A percentile compares a stretch with the other conserved stretches of the same genome.
These are phyloP conservation scores for Cucurbita argyrosperma DNA, from an alignment of 306 rosid species.

Conservation along the genomic window DNA sequence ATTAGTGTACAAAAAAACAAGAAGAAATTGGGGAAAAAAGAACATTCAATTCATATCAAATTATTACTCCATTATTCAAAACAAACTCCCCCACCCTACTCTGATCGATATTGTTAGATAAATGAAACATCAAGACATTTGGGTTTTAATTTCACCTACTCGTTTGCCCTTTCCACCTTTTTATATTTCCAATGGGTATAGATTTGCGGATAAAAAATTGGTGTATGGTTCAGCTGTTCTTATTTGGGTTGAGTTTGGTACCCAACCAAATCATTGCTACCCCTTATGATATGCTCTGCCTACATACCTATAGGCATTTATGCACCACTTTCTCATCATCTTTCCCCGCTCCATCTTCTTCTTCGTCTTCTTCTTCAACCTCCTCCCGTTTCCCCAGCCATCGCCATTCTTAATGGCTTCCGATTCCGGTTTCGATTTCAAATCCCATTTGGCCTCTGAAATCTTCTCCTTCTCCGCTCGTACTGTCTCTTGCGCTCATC, in stretches of 20 bases:
- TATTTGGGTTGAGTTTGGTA: not conserved
- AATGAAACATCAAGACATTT: not conserved
- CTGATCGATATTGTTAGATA: not conserved
- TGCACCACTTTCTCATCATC: not conserved
- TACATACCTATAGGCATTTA: not conserved
- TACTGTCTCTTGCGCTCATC: conserved; percentile 41
- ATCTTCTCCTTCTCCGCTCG: conserved; percentile 55
- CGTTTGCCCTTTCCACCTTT: not conserved
- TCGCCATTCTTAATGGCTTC: conserved; percentile 17
- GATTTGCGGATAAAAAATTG: not conserved
- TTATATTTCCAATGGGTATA: not conserved
- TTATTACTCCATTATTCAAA: not conserved
- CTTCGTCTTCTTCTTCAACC: conserved; percentile 31
- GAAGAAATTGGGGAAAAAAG: not conserved
- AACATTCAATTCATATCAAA: not conserved
- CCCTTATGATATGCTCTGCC: not conserved
- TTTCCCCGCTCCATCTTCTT: not conserved
- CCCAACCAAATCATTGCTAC: not conserved
- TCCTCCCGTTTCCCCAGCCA: not conserved
- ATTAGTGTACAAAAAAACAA: no score
- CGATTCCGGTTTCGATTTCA: conserved; percentile 45
- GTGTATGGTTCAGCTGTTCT: not conserved
- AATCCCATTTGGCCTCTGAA: conserved; percentile 48
- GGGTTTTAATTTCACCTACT: not conserved
- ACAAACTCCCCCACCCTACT: conserved; percentile 1